phyloP scores from a whole-genome alignment of 2,329 filamentous ascomycete genomes.

The Neonectria punicea region DNA sequence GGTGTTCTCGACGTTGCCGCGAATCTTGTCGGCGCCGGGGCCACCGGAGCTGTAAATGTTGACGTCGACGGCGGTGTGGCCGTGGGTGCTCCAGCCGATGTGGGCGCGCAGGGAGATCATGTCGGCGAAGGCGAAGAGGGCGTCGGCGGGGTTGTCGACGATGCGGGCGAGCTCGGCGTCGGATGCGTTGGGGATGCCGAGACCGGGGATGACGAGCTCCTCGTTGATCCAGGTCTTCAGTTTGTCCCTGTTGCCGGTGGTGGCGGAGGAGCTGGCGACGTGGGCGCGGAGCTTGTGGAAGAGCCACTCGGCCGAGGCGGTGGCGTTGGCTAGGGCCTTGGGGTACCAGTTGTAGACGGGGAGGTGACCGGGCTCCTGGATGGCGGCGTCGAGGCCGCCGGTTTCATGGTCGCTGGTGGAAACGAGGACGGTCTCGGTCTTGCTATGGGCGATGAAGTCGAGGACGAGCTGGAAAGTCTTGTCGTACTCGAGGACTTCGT shows the following conservation, averaged over 20 bases:
- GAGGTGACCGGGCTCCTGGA: conserved; percentile 67
- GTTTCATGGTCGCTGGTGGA: conserved; percentile 97
- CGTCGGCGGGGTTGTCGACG: conserved; percentile 64
- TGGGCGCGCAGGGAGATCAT: conserved; percentile 90
- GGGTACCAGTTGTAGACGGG: conserved; percentile 83
- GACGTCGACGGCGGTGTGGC: conserved; percentile 92
- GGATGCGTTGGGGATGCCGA: conserved; percentile 81
- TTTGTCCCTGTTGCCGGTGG: conserved; percentile 48
- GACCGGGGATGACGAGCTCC: conserved; percentile 72
- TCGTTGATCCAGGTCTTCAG: conserved; percentile 74
- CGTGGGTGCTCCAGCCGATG: conserved; percentile 93
- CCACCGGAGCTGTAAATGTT: conserved; percentile 91
- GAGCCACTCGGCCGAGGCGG: conserved; percentile 81
- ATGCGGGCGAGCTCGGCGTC: conserved; percentile 77
- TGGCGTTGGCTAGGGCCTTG: conserved; percentile 77
- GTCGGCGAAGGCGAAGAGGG: conserved; percentile 74
- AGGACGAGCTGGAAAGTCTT: conserved; percentile 83
- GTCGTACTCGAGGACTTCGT: conserved; percentile 96
- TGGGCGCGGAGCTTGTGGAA: conserved; percentile 70
- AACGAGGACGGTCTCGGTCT: conserved; percentile 82
- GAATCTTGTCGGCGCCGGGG: conserved; percentile 69
- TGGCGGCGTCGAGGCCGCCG: conserved; percentile 83
- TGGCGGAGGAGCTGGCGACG: conserved; percentile 54
- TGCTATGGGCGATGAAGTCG: conserved; percentile 81
- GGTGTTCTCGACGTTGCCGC: conserved; percentile 94